These are phyloP conservation scores for Ascosphaera apis DNA, from an alignment of 2,329 filamentous ascomycete species.

Conservation along the genomic window DNA sequence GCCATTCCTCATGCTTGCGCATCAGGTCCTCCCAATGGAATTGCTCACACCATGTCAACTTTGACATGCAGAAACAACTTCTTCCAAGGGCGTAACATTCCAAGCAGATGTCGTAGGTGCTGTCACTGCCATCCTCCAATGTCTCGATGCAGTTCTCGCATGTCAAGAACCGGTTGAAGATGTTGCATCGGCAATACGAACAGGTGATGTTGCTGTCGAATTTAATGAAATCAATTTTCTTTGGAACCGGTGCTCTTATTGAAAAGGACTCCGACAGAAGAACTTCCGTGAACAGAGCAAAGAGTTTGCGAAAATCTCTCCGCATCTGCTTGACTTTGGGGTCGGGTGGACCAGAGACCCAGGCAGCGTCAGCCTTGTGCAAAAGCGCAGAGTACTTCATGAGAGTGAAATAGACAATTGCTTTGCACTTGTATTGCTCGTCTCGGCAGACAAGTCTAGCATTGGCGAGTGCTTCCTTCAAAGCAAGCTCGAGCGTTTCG, in stretches of 20 bases:
- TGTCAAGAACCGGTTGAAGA: conserved; percentile 90
- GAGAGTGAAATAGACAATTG: conserved; percentile 74
- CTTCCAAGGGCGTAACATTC: conserved; percentile 97
- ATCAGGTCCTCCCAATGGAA: conserved; percentile 64
- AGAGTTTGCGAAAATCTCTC: conserved; percentile 61
- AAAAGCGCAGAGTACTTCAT: conserved; percentile 47
- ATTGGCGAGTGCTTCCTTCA: conserved; percentile 70
- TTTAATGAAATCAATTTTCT: conserved; percentile 47
- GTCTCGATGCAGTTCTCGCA: conserved; percentile 61
- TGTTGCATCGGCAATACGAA: conserved; percentile 85
- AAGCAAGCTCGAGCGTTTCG: conserved; percentile 67
- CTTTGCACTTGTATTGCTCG: conserved; percentile 97
- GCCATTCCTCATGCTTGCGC: conserved; percentile 62
- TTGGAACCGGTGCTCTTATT: conserved; percentile 36
- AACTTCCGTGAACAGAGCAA: conserved; percentile 54
- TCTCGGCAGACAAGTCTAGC: conserved; percentile 83
- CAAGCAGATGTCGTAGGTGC: conserved; percentile 93
- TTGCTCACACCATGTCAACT: conserved; percentile 77
- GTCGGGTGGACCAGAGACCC: conserved; percentile 11
- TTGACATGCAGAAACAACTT: conserved; percentile 72
- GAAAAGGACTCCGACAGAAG: conserved; percentile 72
- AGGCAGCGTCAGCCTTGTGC: conserved; percentile 31
- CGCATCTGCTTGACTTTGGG: conserved; percentile 46
- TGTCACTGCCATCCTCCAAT: conserved; percentile 44
- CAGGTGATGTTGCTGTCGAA: conserved; percentile 88